These are phyloP conservation scores for Digitaria exilis DNA, from an alignment of 202 grass and related monocot species.

Conservation along the genomic window DNA sequence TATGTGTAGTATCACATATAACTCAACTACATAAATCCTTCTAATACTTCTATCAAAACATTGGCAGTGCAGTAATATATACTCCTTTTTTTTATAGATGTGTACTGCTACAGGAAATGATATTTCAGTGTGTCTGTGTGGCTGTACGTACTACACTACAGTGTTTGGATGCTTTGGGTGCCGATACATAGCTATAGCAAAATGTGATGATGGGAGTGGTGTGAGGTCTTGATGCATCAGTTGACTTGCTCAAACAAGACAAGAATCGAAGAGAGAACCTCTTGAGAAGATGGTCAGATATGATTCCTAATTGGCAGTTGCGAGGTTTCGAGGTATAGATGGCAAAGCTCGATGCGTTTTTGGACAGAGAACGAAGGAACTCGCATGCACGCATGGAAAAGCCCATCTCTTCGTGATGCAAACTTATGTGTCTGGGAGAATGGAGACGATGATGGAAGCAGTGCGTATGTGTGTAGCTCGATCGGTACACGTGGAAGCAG, in stretches of 20 bases:
- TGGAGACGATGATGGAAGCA: conserved; percentile 6
- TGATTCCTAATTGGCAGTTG: conserved; percentile 38
- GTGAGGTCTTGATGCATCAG: conserved; percentile 20
- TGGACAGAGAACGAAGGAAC: background rate
- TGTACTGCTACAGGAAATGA: no score
- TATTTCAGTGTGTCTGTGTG: no score
- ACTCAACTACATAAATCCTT: background rate
- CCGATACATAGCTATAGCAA: background rate
- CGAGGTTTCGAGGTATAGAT: conserved; percentile 32
- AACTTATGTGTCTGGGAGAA: background rate
- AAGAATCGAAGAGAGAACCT: conserved; percentile 22
- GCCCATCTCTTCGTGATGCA: conserved; percentile 14
- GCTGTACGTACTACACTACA: background rate
- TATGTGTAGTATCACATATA: conserved; percentile 3
- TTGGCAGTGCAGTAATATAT: conserved; percentile 16
- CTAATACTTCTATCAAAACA: conserved; percentile 25
- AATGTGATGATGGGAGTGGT: conserved; percentile 8
- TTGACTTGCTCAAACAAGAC: conserved; percentile 40
- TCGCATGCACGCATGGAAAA: background rate
- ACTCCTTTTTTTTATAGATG: no score
- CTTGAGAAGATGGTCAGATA: conserved; percentile 41
- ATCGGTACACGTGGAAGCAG: background rate
- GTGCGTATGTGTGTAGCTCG: background rate
- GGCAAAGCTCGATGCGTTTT: background rate
- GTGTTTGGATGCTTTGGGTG: background rate